These are phyloP conservation scores for Pochonia chlamydosporia DNA, from an alignment of 2,329 filamentous ascomycete genomes.

Conservation along the genomic window DNA sequence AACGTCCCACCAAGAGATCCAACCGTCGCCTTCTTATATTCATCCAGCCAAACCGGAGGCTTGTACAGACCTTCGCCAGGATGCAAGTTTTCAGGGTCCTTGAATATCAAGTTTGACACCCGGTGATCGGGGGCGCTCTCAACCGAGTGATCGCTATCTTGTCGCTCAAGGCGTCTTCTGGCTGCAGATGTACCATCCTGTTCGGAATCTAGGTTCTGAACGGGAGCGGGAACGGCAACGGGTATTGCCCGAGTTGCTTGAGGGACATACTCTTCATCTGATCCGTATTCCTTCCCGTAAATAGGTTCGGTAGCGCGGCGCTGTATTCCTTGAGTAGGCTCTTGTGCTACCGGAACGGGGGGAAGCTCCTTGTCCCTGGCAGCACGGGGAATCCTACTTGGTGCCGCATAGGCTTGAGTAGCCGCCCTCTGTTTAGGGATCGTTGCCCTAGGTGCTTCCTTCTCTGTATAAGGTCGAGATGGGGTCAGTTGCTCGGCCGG, in stretches of 20 bases:
- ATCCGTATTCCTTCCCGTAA: slow-evolving; percentile 18
- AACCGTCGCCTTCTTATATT: slow-evolving; percentile 65
- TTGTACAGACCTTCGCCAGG: slow-evolving; percentile 54
- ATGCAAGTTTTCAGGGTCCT: slow-evolving; percentile 32
- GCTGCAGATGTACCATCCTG: slow-evolving; percentile 13
- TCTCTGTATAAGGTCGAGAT: slow-evolving; percentile 22
- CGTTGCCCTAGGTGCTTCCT: slow-evolving; percentile 31
- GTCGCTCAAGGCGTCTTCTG: slow-evolving; percentile 19
- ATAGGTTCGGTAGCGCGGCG: slow-evolving; percentile 25
- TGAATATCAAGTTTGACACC: slow-evolving; percentile 37
- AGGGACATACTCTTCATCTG: slow-evolving; percentile 22
- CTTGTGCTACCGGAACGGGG: slow-evolving; percentile 16
- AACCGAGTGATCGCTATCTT: slow-evolving; percentile 23
- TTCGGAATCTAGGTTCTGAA: neutral
- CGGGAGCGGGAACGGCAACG: neutral
- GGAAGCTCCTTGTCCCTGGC: slow-evolving; percentile 27
- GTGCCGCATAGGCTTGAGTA: slow-evolving; percentile 7
- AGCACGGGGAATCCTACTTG: slow-evolving; percentile 12
- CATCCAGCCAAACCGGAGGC: slow-evolving; percentile 56
- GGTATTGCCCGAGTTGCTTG: slow-evolving; percentile 16
- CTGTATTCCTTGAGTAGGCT: slow-evolving; percentile 14
- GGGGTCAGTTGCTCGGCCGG: slow-evolving; percentile 45
- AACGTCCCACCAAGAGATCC: slow-evolving; percentile 54
- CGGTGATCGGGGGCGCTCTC: slow-evolving; percentile 28
- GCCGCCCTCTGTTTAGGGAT: slow-evolving; percentile 2